These are phyloP conservation scores for Aspergillus sp. DNA, from an alignment of 2,329 filamentous ascomycete genomes.

Conservation along the genomic window DNA sequence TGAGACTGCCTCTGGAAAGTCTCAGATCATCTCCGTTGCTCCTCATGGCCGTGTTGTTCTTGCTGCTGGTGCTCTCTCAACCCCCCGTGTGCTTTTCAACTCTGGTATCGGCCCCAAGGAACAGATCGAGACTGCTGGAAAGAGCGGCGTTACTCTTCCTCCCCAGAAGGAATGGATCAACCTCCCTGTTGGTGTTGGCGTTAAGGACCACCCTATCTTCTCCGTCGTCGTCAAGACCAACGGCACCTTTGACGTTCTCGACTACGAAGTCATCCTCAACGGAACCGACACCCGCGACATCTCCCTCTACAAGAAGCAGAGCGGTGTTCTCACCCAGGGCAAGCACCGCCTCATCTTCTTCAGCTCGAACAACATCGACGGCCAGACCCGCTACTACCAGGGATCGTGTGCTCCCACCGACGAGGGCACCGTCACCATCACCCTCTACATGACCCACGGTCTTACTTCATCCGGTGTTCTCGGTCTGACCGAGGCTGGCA, in stretches of 20 bases:
- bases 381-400: conserved; percentile 22
- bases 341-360: conserved; percentile 24
- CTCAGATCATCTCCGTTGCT: conserved; percentile 62
- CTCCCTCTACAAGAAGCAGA: conserved; percentile 15
- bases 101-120: conserved; percentile 62
- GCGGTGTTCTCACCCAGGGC: conserved; percentile 15
- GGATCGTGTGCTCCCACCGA: conserved; percentile 15
- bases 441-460: conserved; percentile 23
- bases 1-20: conserved; percentile 19
- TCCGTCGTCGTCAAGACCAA: conserved; percentile 13
- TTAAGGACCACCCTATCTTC: conserved; percentile 40
- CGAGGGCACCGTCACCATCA: conserved; percentile 15
- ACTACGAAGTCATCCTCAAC: conserved; percentile 13
- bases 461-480: conserved; percentile 20
- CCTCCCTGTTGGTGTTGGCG: conserved; percentile 47
- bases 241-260: conserved; percentile 12
- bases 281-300: conserved; percentile 16
- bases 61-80: conserved; percentile 65
- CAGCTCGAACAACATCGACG: conserved; percentile 20
- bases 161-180: conserved; percentile 45
- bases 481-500: conserved; percentile 17
- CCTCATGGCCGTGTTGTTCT: conserved; percentile 61
- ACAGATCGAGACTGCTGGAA: conserved; percentile 42
- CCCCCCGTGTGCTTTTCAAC: conserved; percentile 63
- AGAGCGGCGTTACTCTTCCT: conserved; percentile 38